Conservation (phyloP, 2,329 filamentous ascomycete genomes). For the Aspergillus sp. region DNA sequence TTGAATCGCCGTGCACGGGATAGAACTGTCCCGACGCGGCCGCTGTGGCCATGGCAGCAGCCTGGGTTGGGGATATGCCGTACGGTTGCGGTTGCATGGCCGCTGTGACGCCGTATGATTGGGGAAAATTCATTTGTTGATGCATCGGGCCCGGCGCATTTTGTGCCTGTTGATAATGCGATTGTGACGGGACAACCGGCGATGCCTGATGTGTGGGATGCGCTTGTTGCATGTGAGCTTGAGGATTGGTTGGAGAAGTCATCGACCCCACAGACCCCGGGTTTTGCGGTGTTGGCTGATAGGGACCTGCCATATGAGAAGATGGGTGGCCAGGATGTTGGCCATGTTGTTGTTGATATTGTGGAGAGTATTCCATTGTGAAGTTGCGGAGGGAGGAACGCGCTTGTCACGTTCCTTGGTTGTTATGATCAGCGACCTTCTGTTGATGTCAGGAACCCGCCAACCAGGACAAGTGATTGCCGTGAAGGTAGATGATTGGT, state of each 20-base stretch:
- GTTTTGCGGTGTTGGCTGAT: constrained; percentile 60
- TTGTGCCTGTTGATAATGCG: constrained; percentile 64
- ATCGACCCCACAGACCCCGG: constrained; percentile 54
- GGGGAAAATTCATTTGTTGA: constrained; percentile 77
- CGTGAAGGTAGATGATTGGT: constrained; percentile 17
- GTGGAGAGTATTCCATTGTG: constrained; percentile 76
- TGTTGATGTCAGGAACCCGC: constrained; percentile 18
- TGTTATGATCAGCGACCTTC: constrained; percentile 19
- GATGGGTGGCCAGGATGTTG: constrained; percentile 61
- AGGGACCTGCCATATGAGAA: constrained; percentile 59
- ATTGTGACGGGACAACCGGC: constrained; percentile 76
- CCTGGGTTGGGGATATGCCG: constrained; percentile 78
- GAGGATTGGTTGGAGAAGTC: constrained; percentile 71
- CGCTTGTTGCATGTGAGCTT: constrained; percentile 61
- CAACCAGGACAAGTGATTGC: constrained; percentile 21
- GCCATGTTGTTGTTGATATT: constrained; percentile 63
- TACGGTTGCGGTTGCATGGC: constrained; percentile 74
- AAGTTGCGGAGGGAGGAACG: constrained; percentile 22
- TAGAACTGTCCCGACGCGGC: constrained; percentile 84
- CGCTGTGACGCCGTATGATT: constrained; percentile 71
- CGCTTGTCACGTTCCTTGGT: constrained; percentile 26
- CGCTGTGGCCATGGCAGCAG: constrained; percentile 90
- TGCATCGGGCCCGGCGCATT: constrained; percentile 61
- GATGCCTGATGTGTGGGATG: constrained; percentile 68
- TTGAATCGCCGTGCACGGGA: constrained; percentile 70